Conservation (phyloP, 2,329 filamentous ascomycete species). For the Mariannaea elegans region DNA sequence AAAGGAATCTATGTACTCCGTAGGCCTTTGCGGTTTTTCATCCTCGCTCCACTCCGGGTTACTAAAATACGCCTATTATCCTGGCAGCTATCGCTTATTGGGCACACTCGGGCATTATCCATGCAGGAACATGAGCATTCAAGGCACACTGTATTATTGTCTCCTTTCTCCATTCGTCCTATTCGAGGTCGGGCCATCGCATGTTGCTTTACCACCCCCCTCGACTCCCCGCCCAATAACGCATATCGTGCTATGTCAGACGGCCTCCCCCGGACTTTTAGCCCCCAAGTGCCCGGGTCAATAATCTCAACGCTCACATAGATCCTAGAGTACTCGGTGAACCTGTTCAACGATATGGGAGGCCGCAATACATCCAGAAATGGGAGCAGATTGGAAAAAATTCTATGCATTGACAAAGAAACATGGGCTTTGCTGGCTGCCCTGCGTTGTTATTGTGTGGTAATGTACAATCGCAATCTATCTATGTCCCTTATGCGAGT, state of each 20-base stretch:
- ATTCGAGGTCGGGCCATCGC: background rate
- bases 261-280: constrained; percentile 13
- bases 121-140: constrained; percentile 11
- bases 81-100: background rate
- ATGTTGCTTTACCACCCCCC: constrained; percentile 1
- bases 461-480: constrained; percentile 35
- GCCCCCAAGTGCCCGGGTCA: background rate
- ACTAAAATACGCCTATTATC: no score
- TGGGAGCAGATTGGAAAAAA: background rate
- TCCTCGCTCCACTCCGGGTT: background rate
- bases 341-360: background rate
- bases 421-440: constrained; percentile 34
- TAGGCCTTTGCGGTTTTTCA: background rate
- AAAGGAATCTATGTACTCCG: background rate
- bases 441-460: constrained; percentile 10
- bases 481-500: constrained; percentile 31
- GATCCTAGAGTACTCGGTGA: background rate
- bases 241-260: constrained; percentile 21
- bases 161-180: background rate
- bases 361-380: no score
- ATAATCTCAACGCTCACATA: constrained; percentile 11
- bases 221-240: background rate
- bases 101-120: background rate
- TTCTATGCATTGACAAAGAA: constrained; percentile 34
- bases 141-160: no score